Conservation (phyloP, 805 yeast genomes). For the Candida sonorensis region DNA sequence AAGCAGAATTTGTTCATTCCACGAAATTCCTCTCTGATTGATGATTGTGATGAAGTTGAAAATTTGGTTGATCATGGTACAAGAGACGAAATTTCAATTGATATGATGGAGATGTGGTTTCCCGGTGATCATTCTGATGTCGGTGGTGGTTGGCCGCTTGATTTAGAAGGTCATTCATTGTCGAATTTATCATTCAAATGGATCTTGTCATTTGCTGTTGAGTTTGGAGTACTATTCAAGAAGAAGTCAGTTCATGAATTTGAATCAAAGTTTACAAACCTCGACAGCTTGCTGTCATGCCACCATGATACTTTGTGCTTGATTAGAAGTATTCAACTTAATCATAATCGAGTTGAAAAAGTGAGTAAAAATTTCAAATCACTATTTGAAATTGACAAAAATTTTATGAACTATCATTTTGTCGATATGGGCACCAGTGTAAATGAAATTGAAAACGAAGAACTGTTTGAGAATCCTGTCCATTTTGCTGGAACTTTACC, state of each 20-base stretch:
- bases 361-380: no score
- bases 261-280: conserved; percentile 30
- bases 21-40: no score
- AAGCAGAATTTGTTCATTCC: conserved; percentile 50
- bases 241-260: conserved; percentile 34
- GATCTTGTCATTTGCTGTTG: conserved; percentile 50
- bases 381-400: not conserved
- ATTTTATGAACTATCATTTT: no score
- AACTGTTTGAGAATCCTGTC: conserved; percentile 10
- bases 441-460: conserved; percentile 2
- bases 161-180: conserved; percentile 34
- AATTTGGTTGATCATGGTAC: not conserved
- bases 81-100: conserved; percentile 13
- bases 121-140: conserved; percentile 65
- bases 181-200: conserved; percentile 52
- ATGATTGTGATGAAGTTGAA: conserved; percentile 8
- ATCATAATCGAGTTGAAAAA: conserved; percentile 4
- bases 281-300: conserved; percentile 38
- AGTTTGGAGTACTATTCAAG: conserved; percentile 43
- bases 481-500: conserved; percentile 17
- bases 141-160: conserved; percentile 62
- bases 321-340: conserved; percentile 8
- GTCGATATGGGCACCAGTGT: no score
- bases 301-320: conserved; percentile 45
- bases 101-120: conserved; percentile 53